Base-by-base conservation (phyloP, 73 alveolate species). In the Tetrahymena malaccensis region DNA sequence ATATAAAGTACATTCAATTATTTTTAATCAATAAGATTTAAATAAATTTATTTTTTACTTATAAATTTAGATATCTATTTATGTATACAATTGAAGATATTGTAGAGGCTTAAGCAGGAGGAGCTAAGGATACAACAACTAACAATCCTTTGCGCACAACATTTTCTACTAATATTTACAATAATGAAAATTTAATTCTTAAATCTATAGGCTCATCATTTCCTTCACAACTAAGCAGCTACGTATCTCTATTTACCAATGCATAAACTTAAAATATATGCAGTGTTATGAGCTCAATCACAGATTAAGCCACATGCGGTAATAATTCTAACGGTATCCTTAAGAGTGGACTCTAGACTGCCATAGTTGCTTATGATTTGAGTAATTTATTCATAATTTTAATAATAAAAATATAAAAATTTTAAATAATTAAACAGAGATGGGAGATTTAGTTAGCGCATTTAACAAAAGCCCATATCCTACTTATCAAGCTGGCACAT, bases 301-400 rank as follows among this genome's bases (percentile, higher is more conserved):
- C 94, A 27, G 97, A 95, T 95, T 21, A 89, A 89, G 4, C 94
- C 3, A 85, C 85, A 34, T 95, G 97, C 85, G 44, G 84, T 19
- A 93, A 94, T 33, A 94, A 85, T 8, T 94, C 93, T 95, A 85
- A 94, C 16, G 95, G 95, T 19, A 55, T 95, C 31, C 83, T 95
- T 13, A 85, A 93, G 35, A 95, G 97, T 89, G 97, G 97, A 34
- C 84, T 95, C 12, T 85, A 95, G 27, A 95, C 97, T 1, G 97
- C 97, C 27, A 85, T 95, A 35, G 97, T 95, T 16, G 85, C 97
- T 31, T 94, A 85, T 6, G 95, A 85, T 21, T 95, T 95, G 34
- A 35, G 85, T 34, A 95, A 89, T 4, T 85, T 35, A 38, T 83
- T n/a, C n/a, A 95, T 95, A 93, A 34, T 85, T 4, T 37, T 85